Percentiles rank a stretch among this genome's conserved stretches.
Evolutionary conservation across 139 green algal species (phyloP).

Genomic region (Chlamydomonas sp.): DNA sequence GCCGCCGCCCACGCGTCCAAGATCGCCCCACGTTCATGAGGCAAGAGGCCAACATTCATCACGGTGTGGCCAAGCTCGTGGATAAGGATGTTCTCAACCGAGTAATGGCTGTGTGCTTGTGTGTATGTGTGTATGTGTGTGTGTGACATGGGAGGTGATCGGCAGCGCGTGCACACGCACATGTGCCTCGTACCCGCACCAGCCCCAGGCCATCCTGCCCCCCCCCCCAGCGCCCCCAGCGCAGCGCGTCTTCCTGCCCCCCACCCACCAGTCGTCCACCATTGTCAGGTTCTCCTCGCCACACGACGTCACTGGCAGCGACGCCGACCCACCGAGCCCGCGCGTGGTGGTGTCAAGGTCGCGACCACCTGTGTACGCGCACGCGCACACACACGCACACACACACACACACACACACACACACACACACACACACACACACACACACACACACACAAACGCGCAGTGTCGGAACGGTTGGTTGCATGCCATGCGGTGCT

Average conservation of each 20-base stretch:
- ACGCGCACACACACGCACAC: slow-evolving; percentile 23
- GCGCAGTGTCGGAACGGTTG: slow-evolving; percentile 19
- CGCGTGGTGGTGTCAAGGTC: slow-evolving; percentile 49
- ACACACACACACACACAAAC: slow-evolving; percentile 57
- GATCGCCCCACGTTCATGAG: background rate
- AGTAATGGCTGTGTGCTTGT: slow-evolving; percentile 26
- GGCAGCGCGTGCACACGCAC: background rate
- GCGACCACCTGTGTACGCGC: slow-evolving; percentile 1
- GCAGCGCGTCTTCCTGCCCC: background rate
- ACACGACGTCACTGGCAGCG: slow-evolving; percentile 36
- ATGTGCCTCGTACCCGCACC: background rate
- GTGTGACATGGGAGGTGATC: slow-evolving; percentile 1
- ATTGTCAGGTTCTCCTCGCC: slow-evolving; percentile 52
- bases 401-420: slow-evolving; percentile 59
- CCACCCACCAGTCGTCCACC: slow-evolving; percentile 38
- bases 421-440: slow-evolving; percentile 21
- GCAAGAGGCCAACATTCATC: slow-evolving; percentile 35
- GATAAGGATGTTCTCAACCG: slow-evolving; percentile 38
- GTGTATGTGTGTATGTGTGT: slow-evolving; percentile 15
- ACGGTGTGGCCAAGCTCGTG: slow-evolving; percentile 46
- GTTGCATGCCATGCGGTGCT: too few relatives aligned
- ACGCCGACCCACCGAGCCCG: slow-evolving; percentile 54
- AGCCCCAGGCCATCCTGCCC: background rate
- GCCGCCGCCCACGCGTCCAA: slow-evolving; percentile 5
- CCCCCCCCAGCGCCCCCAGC: background rate